Conservation (phyloP, 1,284 basidiomycete species). For the Psilocybe mexicana region DNA sequence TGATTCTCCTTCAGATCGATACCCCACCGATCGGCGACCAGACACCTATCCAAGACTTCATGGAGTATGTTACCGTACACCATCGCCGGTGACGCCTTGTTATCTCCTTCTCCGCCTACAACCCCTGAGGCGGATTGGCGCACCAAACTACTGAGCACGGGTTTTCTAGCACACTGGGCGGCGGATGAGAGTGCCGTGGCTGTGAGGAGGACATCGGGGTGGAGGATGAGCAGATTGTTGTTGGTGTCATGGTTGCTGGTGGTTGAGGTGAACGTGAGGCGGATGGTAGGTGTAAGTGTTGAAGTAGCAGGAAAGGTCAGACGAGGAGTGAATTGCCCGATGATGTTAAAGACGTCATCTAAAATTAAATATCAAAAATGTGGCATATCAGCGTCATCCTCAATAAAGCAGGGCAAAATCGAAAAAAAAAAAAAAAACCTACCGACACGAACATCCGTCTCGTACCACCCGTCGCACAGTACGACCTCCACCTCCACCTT, state of each 20-base stretch:
- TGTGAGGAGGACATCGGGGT: conserved; percentile 89
- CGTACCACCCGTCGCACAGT: conserved; percentile 68
- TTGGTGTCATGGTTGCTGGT: too few species aligned
- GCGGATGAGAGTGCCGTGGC: conserved; percentile 86
- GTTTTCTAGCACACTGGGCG: conserved; percentile 79
- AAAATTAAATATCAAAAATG: too few species aligned
- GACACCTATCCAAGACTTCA: conserved; percentile 81
- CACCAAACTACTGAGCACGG: conserved; percentile 66
- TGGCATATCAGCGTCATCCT: too few species aligned
- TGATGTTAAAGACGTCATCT: conserved; percentile 81
- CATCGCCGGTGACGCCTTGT: conserved; percentile 61
- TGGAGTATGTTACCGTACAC: conserved; percentile 92
- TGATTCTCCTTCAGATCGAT: not conserved
- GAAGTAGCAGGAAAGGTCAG: conserved; percentile 33
- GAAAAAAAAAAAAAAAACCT: conserved; percentile 17
- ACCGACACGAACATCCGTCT: conserved; percentile 59
- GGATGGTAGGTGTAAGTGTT: conserved; percentile 43
- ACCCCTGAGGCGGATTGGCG: conserved; percentile 36
- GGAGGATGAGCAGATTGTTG: conserved; percentile 72
- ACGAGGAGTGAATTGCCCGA: conserved; percentile 53
- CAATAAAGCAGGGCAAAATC: not conserved
- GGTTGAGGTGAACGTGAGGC: conserved; percentile 47
- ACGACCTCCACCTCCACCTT: conserved; percentile 47
- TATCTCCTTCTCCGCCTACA: conserved; percentile 37
- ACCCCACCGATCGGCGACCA: conserved; percentile 57